Base-by-base conservation (phyloP, 1,284 basidiomycete species). In the Boletus sp. region DNA sequence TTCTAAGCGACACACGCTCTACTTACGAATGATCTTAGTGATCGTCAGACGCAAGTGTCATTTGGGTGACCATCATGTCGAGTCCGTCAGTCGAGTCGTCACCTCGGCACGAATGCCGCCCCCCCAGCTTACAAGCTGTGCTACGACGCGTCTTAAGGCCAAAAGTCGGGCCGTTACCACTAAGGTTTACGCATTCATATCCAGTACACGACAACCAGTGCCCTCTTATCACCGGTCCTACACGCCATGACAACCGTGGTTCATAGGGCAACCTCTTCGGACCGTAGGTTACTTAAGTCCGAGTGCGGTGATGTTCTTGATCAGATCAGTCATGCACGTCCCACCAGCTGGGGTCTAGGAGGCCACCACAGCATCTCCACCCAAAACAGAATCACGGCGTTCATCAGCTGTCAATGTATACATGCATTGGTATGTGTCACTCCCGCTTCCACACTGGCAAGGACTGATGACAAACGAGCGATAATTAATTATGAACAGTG, bases 1-100 rank as follows among this genome's bases (percentile, higher is more conserved):
- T 43, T 57, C 36, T 25, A 29, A 40, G 46, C 29, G 32, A 12
- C 12, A 14, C 26, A 19, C 34, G 26, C 13, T 25, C 27, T 12
- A 48, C 41, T 58, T 55, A 57, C 44, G 29, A 48, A 41, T 32
- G 29, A 43, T 41, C 8, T 42, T 39, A 6, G 30, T 20, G 50
- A 57, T 59, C 39, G 44, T 47, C 44, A 10, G 36, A 46, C 16
- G 14, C 26, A 23, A 17, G 10, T 17, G 37, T 35, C 48, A 46
- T 33, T 29, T 22, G 7, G 44, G 46, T 44, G 34, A 54, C 45
- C 32, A 37, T 29, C 7, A 22, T 23, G 2, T 16, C 12, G 17
- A 36, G 33, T 46, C 47, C 44, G 40, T 49, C 47, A 44, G 40
- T 49, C 41, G 56, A 56, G 49, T 49, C 41, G 45, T 50, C 48